A percentile compares a stretch with the other conserved stretches of the same genome.
Evolutionary conservation across 495 filamentous ascomycete species (phyloP).

Genomic region (Parachaetomium inaequale): DNA sequence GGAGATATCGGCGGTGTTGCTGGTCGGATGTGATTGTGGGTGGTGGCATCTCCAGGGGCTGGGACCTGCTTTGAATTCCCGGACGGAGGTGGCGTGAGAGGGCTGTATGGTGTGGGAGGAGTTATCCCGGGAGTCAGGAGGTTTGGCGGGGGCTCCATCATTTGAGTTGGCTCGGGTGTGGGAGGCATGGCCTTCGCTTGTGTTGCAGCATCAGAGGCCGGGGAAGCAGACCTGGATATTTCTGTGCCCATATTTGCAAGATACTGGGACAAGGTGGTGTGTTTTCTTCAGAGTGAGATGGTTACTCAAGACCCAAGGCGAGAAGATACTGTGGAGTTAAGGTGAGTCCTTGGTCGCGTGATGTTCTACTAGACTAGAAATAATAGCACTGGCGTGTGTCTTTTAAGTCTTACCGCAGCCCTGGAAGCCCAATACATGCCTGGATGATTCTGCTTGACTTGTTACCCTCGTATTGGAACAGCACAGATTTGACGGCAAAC

Average conservation of each 20-base stretch:
- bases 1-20: background rate
- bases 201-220: background rate
- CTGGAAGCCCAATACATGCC: too few species aligned
- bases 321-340: background rate
- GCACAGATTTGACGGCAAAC: background rate
- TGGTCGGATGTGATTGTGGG: background rate
- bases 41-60: background rate
- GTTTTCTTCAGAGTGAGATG: background rate
- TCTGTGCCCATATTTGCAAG: constrained; percentile 2
- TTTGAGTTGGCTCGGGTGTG: background rate
- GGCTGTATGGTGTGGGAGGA: background rate
- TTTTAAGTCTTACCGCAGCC: background rate
- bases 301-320: background rate
- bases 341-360: background rate
- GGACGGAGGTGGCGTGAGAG: background rate
- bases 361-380: background rate
- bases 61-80: background rate
- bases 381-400: background rate
- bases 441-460: constrained; percentile 1
- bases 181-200: background rate
- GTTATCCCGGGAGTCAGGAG: background rate
- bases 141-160: background rate
- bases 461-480: constrained; percentile 8
- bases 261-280: background rate
- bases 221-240: background rate